phyloP scores from a whole-genome alignment of 345 rosid genomes.

The Ailanthus altissimus region DNA sequence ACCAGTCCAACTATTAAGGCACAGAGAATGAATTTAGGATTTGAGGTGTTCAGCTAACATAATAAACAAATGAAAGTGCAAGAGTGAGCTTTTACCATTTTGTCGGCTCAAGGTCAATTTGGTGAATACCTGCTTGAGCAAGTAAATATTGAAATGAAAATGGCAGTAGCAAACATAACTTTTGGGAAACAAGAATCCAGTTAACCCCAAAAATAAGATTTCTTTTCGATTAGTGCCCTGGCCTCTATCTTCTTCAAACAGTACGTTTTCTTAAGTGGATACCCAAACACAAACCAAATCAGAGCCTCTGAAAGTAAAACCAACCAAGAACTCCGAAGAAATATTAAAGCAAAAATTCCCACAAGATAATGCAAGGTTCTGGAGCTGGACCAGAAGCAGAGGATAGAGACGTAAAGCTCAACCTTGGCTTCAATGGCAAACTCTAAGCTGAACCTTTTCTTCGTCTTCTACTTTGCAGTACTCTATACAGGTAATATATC shows the following conservation, averaged over 20 bases:
- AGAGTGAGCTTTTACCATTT: background rate
- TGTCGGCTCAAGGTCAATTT: slow-evolving; percentile 32
- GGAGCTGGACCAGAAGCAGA: slow-evolving; percentile 46
- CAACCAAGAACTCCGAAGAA: slow-evolving; percentile 5
- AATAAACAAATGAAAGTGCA: background rate
- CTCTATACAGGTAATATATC: slow-evolving; percentile 26
- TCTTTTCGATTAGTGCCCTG: slow-evolving; percentile 12
- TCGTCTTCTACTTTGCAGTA: slow-evolving; percentile 37
- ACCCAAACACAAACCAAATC: slow-evolving; percentile 16
- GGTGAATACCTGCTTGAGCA: background rate
- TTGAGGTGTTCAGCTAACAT: background rate
- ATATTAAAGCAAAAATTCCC: background rate
- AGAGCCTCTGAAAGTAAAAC: slow-evolving; percentile 8
- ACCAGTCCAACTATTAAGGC: background rate
- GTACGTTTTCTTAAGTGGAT: slow-evolving; percentile 24
- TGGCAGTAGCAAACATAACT: background rate
- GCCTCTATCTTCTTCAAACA: background rate
- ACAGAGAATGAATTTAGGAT: background rate
- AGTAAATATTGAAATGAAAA: background rate
- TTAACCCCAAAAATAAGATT: slow-evolving; percentile 5
- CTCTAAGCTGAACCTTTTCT: slow-evolving; percentile 40
- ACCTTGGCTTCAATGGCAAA: slow-evolving; percentile 64
- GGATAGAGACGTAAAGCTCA: slow-evolving; percentile 40
- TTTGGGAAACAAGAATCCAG: slow-evolving; percentile 16
- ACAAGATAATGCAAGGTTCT: slow-evolving; percentile 74